Base-by-base conservation (phyloP, 352 stramenopile genomes). In the Phytophthora europaea region DNA sequence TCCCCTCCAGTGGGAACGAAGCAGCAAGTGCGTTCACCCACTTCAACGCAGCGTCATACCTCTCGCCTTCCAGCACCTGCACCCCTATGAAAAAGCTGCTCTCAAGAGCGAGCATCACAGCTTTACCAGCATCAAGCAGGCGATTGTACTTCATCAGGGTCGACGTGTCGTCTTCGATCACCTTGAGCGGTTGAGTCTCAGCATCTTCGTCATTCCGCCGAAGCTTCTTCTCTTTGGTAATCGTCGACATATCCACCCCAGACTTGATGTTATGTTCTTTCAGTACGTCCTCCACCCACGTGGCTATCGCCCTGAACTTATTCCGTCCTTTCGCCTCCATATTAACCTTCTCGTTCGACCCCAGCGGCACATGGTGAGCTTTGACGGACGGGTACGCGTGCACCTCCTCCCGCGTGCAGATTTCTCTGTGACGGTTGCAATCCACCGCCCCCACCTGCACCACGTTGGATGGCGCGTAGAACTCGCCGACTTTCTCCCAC, bases 401-500 rank as follows among this genome's bases (percentile, higher is more conserved):
- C 38, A 94, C 79, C 43, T 88, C 75, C 60, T 93, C 85, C 1
- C 68, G 56, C 50, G 67, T 79, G 65, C 85, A 93, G 26, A 87
- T 50, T 4, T 63, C 65, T 50, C 80, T 78, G 47, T 87, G 50
- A 16, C 80, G 75, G 48, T 81, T 90, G 75, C 85, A 94, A 74
- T 94, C 72, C n/a, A 92, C 80, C 7, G 84, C 87, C 38, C 87
- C 87, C 34, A 91, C 75, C 40, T 85, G 75, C 40, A 94, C 75
- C 12, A 55, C 62, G 16, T 75, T 67, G 28, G 74, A 86, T 13
- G 78, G 45, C 22, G 73, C 79, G 56, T 93, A 92, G 55, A 92
- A 85, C 12, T 73, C 70, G 16, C 81, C 84, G 22, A 94, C 75
- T 12, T 89, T 90, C 61, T 92, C 85, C 71, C 79, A 87, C 48